Conservation (phyloP, 192 early-diverging fungal species). For the Backusella morwellensis region DNA sequence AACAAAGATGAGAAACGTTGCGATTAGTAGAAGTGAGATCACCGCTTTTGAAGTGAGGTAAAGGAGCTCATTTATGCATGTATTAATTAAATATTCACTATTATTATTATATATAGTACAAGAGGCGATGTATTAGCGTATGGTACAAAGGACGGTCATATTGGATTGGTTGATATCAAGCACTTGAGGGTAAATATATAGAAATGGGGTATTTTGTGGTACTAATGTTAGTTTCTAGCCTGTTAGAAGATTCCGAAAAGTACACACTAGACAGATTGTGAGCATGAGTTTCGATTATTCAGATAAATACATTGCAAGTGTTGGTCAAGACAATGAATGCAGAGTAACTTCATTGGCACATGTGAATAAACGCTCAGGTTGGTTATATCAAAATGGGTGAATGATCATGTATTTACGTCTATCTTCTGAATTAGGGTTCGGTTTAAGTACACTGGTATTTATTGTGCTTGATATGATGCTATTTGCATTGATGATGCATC, state of each 20-base stretch:
- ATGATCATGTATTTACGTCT: too few relatives aligned
- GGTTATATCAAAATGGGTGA: background rate
- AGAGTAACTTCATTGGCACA: background rate
- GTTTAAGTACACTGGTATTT: background rate
- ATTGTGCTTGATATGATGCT: conserved; percentile 8
- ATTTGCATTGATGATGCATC: conserved; percentile 8
- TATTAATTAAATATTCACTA: too few relatives aligned
- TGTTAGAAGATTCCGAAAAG: background rate
- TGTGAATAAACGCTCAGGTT: background rate
- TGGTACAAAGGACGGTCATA: background rate
- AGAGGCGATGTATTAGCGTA: conserved; percentile 16
- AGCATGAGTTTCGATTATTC: conserved; percentile 3
- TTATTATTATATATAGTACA: background rate
- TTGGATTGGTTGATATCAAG: conserved; percentile 12
- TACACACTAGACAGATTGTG: background rate
- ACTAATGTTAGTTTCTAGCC: background rate
- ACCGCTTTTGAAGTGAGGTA: conserved; percentile 2
- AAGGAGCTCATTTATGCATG: background rate
- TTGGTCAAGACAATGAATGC: background rate
- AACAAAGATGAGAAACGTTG: background rate
- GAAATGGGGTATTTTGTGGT: background rate
- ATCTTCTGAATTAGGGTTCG: background rate
- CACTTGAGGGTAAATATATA: conserved; percentile 12
- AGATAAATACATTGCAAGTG: conserved; percentile 1
- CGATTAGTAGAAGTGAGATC: conserved; percentile 15